Evolutionary conservation across 352 stramenopile genomes (phyloP).

Genomic region (Pythium biforme): DNA sequence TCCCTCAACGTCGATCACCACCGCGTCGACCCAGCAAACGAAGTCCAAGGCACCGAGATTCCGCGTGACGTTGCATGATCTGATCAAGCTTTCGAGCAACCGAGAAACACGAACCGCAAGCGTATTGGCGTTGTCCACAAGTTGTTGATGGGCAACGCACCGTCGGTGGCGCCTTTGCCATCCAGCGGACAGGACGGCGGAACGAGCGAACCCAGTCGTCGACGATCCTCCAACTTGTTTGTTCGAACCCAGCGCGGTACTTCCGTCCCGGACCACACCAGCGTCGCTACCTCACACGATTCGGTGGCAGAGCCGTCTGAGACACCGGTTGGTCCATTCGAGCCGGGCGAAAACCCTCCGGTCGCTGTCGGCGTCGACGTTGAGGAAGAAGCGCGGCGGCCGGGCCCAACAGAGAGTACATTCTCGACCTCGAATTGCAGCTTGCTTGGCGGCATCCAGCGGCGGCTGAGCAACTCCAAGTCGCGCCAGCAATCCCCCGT

Average conservation of each 20-base stretch:
- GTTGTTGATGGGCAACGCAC: not conserved
- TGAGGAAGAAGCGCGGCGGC: not conserved
- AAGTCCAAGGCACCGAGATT: not conserved
- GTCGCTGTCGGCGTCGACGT: not conserved
- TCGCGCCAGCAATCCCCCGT: constrained; percentile 4
- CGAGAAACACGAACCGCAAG: no score
- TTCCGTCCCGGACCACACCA: not conserved
- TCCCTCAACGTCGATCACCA: not conserved
- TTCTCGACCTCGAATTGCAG: constrained; percentile 6
- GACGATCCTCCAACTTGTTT: not conserved
- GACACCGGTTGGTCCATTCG: not conserved
- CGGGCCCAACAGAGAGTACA: constrained; percentile 4
- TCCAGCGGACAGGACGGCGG: not conserved
- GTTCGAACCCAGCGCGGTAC: not conserved
- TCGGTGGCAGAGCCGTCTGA: not conserved
- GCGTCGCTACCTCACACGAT: not conserved
- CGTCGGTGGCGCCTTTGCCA: not conserved
- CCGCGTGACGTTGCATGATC: not conserved
- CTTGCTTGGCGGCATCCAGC: constrained; percentile 11
- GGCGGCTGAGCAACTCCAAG: constrained; percentile 17
- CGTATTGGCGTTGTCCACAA: no score
- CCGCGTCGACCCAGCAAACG: not conserved
- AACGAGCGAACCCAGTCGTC: not conserved
- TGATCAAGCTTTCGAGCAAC: not conserved
- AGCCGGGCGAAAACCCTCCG: not conserved